A percentile compares a stretch with the other conserved stretches of the same genome.
Evolutionary conservation across 495 filamentous ascomycete genomes (phyloP).

Genomic region (Apodospora peruviana): DNA sequence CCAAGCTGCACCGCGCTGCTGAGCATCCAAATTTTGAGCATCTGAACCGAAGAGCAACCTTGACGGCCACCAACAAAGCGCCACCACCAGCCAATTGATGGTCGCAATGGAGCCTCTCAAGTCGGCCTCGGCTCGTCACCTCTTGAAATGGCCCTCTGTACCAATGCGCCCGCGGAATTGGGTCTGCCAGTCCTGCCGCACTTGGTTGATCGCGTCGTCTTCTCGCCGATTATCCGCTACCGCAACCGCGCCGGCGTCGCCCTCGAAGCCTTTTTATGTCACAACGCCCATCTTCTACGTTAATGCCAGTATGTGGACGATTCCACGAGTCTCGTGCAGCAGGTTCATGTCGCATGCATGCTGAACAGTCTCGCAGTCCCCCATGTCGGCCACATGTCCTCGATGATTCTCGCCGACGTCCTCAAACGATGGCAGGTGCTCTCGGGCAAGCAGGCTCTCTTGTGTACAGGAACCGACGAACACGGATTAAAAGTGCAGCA

Average conservation of each 20-base stretch:
- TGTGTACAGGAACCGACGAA: constrained; percentile 94
- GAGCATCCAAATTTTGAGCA: too few species aligned
- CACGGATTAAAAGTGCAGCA: constrained; percentile 97
- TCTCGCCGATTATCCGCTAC: constrained; percentile 1
- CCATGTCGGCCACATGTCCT: constrained; percentile 92
- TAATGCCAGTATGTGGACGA: constrained; percentile 69
- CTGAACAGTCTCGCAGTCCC: constrained; percentile 54
- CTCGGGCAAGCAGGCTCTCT: constrained; percentile 58
- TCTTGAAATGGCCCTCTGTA: constrained; percentile 3
- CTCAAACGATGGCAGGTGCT: constrained; percentile 90
- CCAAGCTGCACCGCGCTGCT: too few species aligned
- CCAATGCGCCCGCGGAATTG: constrained; percentile 3
- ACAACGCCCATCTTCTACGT: constrained; percentile 99
- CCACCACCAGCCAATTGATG: neutral
- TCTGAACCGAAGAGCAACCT: too few species aligned
- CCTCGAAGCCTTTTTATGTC: constrained; percentile 82
- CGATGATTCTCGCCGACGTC: constrained; percentile 84
- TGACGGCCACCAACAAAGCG: too few species aligned
- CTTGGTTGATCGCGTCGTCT: constrained; percentile 1
- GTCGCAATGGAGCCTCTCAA: constrained; percentile 5
- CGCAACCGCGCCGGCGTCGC: constrained; percentile 1
- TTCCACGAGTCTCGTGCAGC: neutral
- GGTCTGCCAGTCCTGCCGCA: constrained; percentile 7
- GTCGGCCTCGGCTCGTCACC: constrained; percentile 3
- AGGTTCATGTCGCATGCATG: neutral